Base-by-base conservation (phyloP, 2,329 filamentous ascomycete species). In the Atkinsonella hypoxylon region DNA sequence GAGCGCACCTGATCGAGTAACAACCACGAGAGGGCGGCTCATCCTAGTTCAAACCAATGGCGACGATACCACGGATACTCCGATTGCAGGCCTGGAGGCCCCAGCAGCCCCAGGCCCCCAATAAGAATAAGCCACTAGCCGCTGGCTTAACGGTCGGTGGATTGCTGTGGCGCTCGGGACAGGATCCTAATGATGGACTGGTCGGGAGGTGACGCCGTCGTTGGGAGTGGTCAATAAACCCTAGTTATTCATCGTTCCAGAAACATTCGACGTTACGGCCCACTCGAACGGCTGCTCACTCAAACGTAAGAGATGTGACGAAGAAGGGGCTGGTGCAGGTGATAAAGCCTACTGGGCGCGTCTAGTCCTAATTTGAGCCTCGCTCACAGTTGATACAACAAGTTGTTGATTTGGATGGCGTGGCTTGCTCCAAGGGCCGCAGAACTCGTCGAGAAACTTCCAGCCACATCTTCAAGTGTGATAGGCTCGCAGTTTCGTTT, bases 401-500 rank as follows among this genome's bases (percentile, higher is more conserved):
- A 34, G 4, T 6, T n/a, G 5, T 15, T 36, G 26, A 11, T 8
- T 45, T 36, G n/a, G 45, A 17, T 30, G 31, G 13, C 11, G 38
- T 36, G 30, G 20, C 44, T 51, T 44, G 31, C 30, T 34, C 22
- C 9, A 26, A 31, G n/a, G 45, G 30, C n/a, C 20, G 45, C 31
- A 44, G 17, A 51, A 34, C 12, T 17, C 32, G 3, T 31, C 49
- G 34, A 31, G 30, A 26, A 41, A 31, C 10, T 45, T 31, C n/a
- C 26, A 31, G 38, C 32, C 43, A 38, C 26, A 44, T 5, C 17
- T 44, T 13, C 38, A 38, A 22, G 22, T 46, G 38, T 13, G n/a
- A 39, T 8, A n/a, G 49, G 7, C 20, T n/a, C 49, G 39, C 36
- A 39, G 30, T 47, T 8, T 47, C 31, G 31, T 39, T 51, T 51